Evolutionary conservation across 345 rosid genomes (phyloP).

Genomic region (Sonneratia caseolaris): DNA sequence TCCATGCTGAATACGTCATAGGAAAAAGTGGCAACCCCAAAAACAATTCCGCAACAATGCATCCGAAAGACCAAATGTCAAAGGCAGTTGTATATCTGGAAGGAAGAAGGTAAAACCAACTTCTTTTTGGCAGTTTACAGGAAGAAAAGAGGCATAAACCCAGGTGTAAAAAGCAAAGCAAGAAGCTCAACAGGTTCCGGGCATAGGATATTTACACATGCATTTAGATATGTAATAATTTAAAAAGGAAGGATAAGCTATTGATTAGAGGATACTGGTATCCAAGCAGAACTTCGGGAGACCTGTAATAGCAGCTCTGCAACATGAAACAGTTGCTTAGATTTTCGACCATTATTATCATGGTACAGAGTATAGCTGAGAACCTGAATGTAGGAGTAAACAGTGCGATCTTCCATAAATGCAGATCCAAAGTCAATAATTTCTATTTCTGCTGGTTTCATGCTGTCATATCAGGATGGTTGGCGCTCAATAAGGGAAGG

Average conservation of each 20-base stretch:
- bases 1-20: neutral
- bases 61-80: constrained; percentile 99
- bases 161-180: neutral
- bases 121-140: neutral
- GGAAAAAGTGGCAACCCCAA: constrained; percentile 95
- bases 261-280: constrained; percentile 76
- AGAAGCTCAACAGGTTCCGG: neutral
- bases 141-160: neutral
- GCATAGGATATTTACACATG: neutral
- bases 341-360: neutral
- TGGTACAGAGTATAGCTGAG: constrained; percentile 1
- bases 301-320: constrained; percentile 99
- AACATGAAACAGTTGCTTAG: neutral
- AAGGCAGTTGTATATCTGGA: constrained; percentile 87
- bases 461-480: constrained; percentile 35
- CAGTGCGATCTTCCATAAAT: constrained; percentile 95
- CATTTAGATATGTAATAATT: neutral
- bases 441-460: constrained; percentile 90
- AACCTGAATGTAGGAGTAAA: constrained; percentile 98
- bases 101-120: constrained; percentile 27
- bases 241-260: neutral
- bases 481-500: constrained; percentile 10
- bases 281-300: constrained; percentile 98
- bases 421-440: constrained; percentile 99
- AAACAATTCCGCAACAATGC: constrained; percentile 95